phyloP scores from a whole-genome alignment of 2,329 filamentous ascomycete genomes.

The Trichoderma asperellum region DNA sequence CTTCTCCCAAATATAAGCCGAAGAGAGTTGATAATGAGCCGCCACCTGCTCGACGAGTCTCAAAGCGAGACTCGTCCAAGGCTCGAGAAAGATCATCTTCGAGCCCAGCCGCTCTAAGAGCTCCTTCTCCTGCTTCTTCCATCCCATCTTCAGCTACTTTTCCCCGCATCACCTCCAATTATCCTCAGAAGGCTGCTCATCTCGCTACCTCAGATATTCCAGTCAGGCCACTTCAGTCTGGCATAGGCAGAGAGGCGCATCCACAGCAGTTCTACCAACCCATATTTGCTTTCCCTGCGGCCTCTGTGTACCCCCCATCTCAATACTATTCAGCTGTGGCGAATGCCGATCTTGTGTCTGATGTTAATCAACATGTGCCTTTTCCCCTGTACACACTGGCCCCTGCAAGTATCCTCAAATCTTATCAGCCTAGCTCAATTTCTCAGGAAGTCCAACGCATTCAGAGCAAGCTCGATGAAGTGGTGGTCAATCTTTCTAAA shows the following conservation, averaged over 20 bases:
- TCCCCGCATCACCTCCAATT: neutral
- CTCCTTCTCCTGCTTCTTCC: constrained; percentile 6
- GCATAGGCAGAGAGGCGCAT: neutral
- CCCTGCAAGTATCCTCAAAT: neutral
- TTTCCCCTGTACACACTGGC: neutral
- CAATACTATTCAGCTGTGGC: neutral
- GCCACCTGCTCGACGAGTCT: neutral
- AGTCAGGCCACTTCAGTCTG: neutral
- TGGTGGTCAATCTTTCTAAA: constrained; percentile 35
- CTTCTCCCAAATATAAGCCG: neutral
- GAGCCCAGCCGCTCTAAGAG: constrained; percentile 3
- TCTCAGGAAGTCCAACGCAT: constrained; percentile 36
- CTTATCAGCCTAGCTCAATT: constrained; percentile 2
- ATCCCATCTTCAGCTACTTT: constrained; percentile 28
- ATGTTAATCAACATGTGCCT: neutral
- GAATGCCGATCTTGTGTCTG: neutral
- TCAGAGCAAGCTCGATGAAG: constrained; percentile 37
- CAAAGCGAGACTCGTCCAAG: constrained; percentile 13
- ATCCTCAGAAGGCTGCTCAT: neutral
- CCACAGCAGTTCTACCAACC: constrained; percentile 24
- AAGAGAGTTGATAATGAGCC: neutral
- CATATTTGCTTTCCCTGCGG: constrained; percentile 25
- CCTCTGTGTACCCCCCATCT: neutral
- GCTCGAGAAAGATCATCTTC: constrained; percentile 18
- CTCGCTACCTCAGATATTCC: neutral